These are phyloP conservation scores for Zostera marina DNA, from an alignment of 116 monocot species.

Conservation along the genomic window DNA sequence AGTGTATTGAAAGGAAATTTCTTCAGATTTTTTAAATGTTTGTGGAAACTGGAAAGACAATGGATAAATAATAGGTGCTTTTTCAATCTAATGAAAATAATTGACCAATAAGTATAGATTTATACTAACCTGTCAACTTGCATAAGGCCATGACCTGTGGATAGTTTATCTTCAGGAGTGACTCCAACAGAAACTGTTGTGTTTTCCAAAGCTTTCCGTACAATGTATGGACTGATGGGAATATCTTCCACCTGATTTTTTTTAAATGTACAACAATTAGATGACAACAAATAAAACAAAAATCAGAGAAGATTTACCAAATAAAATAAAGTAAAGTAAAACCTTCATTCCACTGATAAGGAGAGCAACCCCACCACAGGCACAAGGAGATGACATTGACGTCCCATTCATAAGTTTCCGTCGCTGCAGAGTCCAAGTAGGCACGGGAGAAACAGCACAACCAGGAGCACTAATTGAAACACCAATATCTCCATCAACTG, in stretches of 20 bases:
- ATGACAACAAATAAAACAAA: neutral
- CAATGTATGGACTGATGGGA: conserved; percentile 66
- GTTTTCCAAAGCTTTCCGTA: conserved; percentile 80
- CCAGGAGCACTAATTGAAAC: conserved; percentile 95
- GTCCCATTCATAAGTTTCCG: conserved; percentile 99
- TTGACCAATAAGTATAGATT: neutral
- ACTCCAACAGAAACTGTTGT: conserved; percentile 45
- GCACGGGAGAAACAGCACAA: conserved; percentile 93
- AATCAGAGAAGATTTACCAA: neutral
- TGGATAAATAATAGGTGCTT: neutral
- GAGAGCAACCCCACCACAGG: conserved; percentile 91
- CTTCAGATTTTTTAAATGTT: neutral
- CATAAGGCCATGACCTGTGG: conserved; percentile 71
- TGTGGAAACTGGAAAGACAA: too few relatives aligned
- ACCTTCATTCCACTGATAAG: conserved; percentile 96
- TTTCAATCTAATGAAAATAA: neutral
- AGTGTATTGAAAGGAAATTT: neutral
- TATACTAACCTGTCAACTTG: conserved; percentile 76
- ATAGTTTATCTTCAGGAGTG: conserved; percentile 57
- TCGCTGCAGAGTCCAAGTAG: conserved; percentile 90
- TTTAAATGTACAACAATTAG: neutral
- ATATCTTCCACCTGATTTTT: conserved; percentile 59
- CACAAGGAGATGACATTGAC: conserved; percentile 95
- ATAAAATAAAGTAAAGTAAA: neutral
- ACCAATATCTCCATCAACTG: conserved; percentile 88